Conservation (phyloP, 1,139 yeast species). For the Pichia sp. region DNA sequence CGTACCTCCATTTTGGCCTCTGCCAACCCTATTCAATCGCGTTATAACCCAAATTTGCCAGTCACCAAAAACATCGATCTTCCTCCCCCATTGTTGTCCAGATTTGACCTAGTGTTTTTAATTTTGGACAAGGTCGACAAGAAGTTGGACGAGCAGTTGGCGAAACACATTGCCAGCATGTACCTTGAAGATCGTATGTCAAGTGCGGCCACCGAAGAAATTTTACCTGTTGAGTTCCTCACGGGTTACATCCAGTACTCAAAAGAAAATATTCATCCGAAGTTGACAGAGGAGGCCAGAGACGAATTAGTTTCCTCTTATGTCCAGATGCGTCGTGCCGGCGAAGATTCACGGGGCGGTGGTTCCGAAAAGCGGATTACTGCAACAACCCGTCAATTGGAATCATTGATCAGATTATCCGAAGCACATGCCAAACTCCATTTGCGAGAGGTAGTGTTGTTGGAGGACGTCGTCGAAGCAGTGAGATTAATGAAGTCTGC, state of each 20-base stretch:
- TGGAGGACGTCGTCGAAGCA: conserved; percentile 88
- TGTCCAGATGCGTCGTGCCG: conserved; percentile 90
- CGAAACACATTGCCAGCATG: conserved; percentile 86
- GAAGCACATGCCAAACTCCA: conserved; percentile 99
- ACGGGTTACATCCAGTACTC: conserved; percentile 91
- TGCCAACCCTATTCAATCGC: conserved; percentile 96
- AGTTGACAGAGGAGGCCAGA: conserved; percentile 73
- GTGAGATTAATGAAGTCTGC: conserved; percentile 90
- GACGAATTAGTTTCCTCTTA: conserved; percentile 83
- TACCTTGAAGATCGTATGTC: conserved; percentile 85
- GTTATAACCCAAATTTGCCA: conserved; percentile 88
- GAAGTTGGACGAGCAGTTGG: conserved; percentile 75
- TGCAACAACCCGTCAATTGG: conserved; percentile 96
- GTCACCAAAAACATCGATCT: conserved; percentile 93
- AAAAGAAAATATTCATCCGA: conserved; percentile 75
- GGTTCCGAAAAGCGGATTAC: conserved; percentile 87
- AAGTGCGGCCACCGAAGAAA: conserved; percentile 59
- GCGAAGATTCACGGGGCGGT: conserved; percentile 70
- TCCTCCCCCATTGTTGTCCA: conserved; percentile 91
- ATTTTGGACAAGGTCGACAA: conserved; percentile 92
- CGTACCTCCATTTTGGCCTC: conserved; percentile 93
- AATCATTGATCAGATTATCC: conserved; percentile 87
- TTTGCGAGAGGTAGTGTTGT: conserved; percentile 62
- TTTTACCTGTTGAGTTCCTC: conserved; percentile 80
- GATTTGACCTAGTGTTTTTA: conserved; percentile 90